phyloP scores from a whole-genome alignment of 2,329 filamentous ascomycete species.

The Cercospora zeae-maydis region DNA sequence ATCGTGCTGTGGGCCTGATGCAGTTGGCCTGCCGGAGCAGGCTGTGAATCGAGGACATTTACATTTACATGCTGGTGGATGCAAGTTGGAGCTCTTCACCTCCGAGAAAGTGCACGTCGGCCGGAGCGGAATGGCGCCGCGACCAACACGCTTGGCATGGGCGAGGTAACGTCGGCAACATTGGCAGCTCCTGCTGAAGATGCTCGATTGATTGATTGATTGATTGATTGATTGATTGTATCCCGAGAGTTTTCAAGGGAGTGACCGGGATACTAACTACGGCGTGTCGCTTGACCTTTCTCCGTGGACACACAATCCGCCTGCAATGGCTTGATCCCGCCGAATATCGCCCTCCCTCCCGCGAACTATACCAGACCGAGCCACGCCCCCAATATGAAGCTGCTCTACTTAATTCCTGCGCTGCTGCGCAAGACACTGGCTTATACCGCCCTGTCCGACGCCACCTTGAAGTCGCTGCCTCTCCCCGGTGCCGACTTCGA shows the following conservation, averaged over 20 bases:
- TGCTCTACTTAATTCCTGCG: conserved; percentile 31
- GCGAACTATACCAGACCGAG: neutral
- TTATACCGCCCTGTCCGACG: conserved; percentile 67
- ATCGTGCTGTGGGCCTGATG: neutral
- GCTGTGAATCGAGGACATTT: conserved; percentile 22
- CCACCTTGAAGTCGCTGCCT: conserved; percentile 67
- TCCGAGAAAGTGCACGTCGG: neutral
- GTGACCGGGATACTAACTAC: neutral
- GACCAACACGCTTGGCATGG: neutral
- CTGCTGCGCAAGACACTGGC: conserved; percentile 39
- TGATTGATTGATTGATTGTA: no score
- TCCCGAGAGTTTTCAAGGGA: neutral
- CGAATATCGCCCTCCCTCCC: neutral
- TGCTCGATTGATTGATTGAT: neutral
- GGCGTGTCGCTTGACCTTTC: neutral
- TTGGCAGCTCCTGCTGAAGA: neutral
- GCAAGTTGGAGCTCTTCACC: neutral
- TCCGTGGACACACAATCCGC: neutral
- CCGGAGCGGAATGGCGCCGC: neutral
- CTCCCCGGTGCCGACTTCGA: conserved; percentile 66
- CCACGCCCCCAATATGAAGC: conserved; percentile 24
- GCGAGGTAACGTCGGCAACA: conserved; percentile 4
- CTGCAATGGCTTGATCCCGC: neutral
- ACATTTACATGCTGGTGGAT: conserved; percentile 23
- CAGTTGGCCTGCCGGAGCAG: conserved; percentile 14